Conservation (phyloP, 2,329 filamentous ascomycete genomes). For the Rhynchosporium graminicola region DNA sequence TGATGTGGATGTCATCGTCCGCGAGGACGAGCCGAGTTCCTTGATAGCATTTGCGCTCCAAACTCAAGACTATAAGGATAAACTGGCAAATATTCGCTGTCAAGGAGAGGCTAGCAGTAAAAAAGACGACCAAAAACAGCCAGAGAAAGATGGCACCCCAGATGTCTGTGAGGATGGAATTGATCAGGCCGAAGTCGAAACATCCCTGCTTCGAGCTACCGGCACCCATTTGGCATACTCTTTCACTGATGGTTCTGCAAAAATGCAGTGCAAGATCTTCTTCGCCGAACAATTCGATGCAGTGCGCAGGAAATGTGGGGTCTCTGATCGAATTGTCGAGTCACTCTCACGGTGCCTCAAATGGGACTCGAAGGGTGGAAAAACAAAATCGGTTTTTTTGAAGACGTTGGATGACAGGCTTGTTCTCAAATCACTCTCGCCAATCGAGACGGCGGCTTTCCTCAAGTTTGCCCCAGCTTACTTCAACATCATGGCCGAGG, state of each 20-base stretch:
- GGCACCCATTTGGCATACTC: slow-evolving; percentile 96
- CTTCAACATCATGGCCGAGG: slow-evolving; percentile 96
- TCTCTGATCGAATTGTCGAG: slow-evolving; percentile 91
- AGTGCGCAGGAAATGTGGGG: slow-evolving; percentile 85
- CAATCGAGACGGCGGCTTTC: slow-evolving; percentile 91
- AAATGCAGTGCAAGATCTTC: slow-evolving; percentile 97
- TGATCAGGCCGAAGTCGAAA: slow-evolving; percentile 76
- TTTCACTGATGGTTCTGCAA: slow-evolving; percentile 89
- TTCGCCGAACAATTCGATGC: slow-evolving; percentile 98
- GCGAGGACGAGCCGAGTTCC: slow-evolving; percentile 96
- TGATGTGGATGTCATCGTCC: slow-evolving; percentile 94
- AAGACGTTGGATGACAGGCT: slow-evolving; percentile 95
- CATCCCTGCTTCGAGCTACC: slow-evolving; percentile 78
- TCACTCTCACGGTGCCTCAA: slow-evolving; percentile 93
- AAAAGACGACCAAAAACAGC: slow-evolving; percentile 40
- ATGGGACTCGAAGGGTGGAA: slow-evolving; percentile 97
- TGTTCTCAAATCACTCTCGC: slow-evolving; percentile 76
- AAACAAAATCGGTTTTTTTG: slow-evolving; percentile 95
- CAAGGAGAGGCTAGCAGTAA: slow-evolving; percentile 47
- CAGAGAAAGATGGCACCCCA: slow-evolving; percentile 25
- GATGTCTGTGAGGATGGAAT: slow-evolving; percentile 39
- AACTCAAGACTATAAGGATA: slow-evolving; percentile 82
- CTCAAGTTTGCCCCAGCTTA: slow-evolving; percentile 95
- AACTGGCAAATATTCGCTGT: slow-evolving; percentile 67
- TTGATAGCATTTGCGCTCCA: slow-evolving; percentile 91